phyloP scores from a whole-genome alignment of 768 basidiomycete genomes.

The Strobilomyces echinocephalus region DNA sequence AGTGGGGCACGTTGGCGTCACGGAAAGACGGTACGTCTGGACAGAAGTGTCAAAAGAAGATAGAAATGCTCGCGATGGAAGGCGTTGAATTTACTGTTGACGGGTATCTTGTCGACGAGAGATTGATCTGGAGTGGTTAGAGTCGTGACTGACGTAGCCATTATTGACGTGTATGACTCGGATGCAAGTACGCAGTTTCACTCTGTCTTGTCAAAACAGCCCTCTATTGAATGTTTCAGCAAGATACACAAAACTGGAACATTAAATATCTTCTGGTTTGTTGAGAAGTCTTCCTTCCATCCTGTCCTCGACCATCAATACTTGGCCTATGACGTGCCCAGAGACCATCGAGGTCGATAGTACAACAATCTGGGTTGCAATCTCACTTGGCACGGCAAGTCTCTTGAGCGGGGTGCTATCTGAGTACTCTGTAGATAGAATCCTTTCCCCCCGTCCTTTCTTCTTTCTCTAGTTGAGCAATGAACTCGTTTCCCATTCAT shows the following conservation, averaged over 20 bases:
- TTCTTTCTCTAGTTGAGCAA: not conserved
- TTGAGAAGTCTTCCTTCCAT: slow-evolving; percentile 64
- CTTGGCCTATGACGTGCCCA: slow-evolving; percentile 64
- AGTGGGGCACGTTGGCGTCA: slow-evolving; percentile 41
- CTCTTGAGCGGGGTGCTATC: slow-evolving; percentile 51
- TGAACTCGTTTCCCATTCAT: not conserved
- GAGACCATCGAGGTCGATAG: slow-evolving; percentile 56
- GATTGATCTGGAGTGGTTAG: slow-evolving; percentile 15
- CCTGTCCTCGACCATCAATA: slow-evolving; percentile 45
- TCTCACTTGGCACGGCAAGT: slow-evolving; percentile 55
- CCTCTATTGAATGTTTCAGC: not conserved
- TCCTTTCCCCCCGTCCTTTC: not conserved
- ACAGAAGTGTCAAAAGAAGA: slow-evolving; percentile 42
- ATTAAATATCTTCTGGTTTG: slow-evolving; percentile 30
- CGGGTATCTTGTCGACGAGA: slow-evolving; percentile 36
- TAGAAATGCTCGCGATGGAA: slow-evolving; percentile 47
- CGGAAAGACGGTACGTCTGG: slow-evolving; percentile 26
- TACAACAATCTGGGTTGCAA: slow-evolving; percentile 58
- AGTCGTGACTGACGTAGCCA: too few species aligned
- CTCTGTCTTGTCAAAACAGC: too few species aligned
- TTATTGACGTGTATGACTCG: too few species aligned
- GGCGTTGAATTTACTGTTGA: slow-evolving; percentile 46
- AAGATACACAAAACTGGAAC: not conserved
- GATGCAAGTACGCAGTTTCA: too few species aligned
- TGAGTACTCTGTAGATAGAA: not conserved